Conservation (phyloP, 1,284 basidiomycete species). For the Mycena sp. region DNA sequence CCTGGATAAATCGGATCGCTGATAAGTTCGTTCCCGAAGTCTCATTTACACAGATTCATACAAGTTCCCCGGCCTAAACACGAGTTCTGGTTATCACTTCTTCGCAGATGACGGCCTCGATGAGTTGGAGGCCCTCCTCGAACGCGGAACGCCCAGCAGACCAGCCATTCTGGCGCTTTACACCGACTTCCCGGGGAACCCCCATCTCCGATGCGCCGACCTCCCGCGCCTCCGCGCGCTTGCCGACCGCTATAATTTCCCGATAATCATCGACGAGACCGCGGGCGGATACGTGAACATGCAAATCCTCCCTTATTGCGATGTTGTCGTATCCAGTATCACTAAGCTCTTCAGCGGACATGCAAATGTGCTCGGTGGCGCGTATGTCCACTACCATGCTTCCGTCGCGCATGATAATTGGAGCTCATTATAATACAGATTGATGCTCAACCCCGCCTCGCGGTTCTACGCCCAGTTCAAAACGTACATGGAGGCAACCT, state of each 20-base stretch:
- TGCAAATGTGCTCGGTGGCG: conserved; percentile 97
- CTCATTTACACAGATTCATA: conserved; percentile 98
- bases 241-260: conserved; percentile 71
- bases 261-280: conserved; percentile 94
- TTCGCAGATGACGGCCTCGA: conserved; percentile 47
- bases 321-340: conserved; percentile 93
- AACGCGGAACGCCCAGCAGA: conserved; percentile 11
- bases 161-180: conserved; percentile 25
- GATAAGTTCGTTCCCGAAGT: conserved; percentile 57
- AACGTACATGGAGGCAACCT: conserved; percentile 57
- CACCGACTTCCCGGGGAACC: no score
- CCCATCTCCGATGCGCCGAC: conserved; percentile 88
- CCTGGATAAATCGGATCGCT: not conserved
- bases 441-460: conserved; percentile 87
- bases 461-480: conserved; percentile 77
- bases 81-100: conserved; percentile 95
- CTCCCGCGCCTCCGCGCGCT: conserved; percentile 71
- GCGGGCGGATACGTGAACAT: conserved; percentile 97
- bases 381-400: conserved; percentile 57
- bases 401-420: conserved; percentile 4
- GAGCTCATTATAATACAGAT: conserved; percentile 51
- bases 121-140: conserved; percentile 26
- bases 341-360: conserved; percentile 97
- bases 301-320: conserved; percentile 88
- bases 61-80: conserved; percentile 86